Conservation (phyloP, 768 basidiomycete species). For the Tricholoma terreum region DNA sequence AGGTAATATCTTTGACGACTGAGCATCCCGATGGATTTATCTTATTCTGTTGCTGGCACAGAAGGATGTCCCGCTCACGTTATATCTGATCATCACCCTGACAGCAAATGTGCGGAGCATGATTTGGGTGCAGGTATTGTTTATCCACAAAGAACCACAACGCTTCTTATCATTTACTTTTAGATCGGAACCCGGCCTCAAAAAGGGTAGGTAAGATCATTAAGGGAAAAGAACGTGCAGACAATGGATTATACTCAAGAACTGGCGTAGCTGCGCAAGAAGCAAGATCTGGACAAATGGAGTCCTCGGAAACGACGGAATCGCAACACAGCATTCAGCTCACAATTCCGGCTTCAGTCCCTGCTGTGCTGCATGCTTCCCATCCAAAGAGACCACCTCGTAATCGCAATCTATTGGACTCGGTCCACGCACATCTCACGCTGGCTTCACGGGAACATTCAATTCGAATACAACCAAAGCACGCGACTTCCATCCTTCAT, state of each 20-base stretch:
- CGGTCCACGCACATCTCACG: constrained; percentile 47
- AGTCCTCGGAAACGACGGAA: not conserved
- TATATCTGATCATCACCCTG: not conserved
- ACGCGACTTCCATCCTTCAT: not conserved
- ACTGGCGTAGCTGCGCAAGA: not conserved
- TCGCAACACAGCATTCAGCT: constrained; percentile 1
- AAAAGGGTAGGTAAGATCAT: not conserved
- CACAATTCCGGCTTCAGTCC: not conserved
- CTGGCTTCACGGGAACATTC: not conserved
- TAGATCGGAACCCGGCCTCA: not conserved
- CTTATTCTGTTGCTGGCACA: not conserved
- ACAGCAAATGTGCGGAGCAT: not conserved
- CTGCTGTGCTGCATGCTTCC: not conserved
- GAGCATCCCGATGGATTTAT: not conserved
- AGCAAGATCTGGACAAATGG: not conserved
- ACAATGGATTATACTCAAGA: not conserved
- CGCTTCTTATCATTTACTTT: not conserved
- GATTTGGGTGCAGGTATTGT: not conserved
- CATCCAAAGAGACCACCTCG: constrained; percentile 10
- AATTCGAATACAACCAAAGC: not conserved
- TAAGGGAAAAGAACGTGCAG: constrained; percentile 10
- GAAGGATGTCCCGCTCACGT: not conserved
- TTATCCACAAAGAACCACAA: not conserved
- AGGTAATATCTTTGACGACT: not conserved
- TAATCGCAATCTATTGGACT: constrained; percentile 42